These are phyloP conservation scores for Ophiognomonia clavigignenti-juglandacearum DNA, from an alignment of 2,329 filamentous ascomycete genomes.

Conservation along the genomic window DNA sequence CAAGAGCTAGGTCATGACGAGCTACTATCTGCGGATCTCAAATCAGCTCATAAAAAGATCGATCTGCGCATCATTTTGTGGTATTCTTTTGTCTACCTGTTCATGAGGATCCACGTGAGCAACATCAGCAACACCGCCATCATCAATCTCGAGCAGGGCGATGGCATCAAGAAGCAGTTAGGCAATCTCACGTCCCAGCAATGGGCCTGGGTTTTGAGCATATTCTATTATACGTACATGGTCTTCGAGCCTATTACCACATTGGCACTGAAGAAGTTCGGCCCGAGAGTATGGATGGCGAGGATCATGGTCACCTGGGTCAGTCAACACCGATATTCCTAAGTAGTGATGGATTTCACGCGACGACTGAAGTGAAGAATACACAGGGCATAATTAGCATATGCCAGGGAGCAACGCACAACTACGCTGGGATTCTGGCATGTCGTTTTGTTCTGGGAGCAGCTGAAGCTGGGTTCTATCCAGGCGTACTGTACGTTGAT, in stretches of 20 bases:
- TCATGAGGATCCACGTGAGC: conserved; percentile 22
- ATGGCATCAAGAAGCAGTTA: conserved; percentile 22
- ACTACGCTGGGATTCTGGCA: conserved; percentile 22
- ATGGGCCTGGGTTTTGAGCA: conserved; percentile 22
- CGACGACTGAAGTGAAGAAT: not conserved
- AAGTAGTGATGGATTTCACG: not conserved
- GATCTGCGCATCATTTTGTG: conserved; percentile 21
- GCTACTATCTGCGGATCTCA: not conserved
- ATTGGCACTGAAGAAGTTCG: conserved; percentile 20
- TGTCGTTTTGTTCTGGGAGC: conserved; percentile 24
- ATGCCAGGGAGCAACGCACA: conserved; percentile 20
- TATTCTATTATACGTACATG: conserved; percentile 24
- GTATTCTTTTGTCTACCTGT: conserved; percentile 21
- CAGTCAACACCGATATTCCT: too few species aligned
- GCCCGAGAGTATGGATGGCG: conserved; percentile 22
- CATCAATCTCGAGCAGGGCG: conserved; percentile 24
- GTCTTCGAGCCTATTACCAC: conserved; percentile 22
- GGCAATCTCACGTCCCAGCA: conserved; percentile 20
- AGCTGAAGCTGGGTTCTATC: conserved; percentile 26
- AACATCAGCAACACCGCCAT: conserved; percentile 25
- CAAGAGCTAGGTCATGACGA: not conserved
- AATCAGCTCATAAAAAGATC: conserved; percentile 19
- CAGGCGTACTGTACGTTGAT: conserved; percentile 22
- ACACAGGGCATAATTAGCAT: conserved; percentile 19
- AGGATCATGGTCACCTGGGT: conserved; percentile 24